A percentile compares a stretch with the other conserved stretches of the same genome.
These are phyloP conservation scores for Pleurotus pulmonarius DNA, from an alignment of 768 basidiomycete species.

Conservation along the genomic window DNA sequence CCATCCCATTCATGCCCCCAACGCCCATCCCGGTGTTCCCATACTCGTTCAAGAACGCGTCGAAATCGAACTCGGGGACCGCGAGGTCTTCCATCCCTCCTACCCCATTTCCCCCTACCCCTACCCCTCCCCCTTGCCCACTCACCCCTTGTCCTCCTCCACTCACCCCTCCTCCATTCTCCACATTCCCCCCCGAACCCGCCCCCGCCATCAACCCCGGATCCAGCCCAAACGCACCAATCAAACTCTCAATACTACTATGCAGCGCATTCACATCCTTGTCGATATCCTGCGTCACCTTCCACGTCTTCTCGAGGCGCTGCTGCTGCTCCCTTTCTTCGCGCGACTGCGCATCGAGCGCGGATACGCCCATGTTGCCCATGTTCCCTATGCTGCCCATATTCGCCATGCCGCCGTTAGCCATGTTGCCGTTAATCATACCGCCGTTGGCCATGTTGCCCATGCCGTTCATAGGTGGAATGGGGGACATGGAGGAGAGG, in stretches of 20 bases:
- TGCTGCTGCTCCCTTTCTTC: slow-evolving; percentile 24
- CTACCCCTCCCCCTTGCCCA: background rate
- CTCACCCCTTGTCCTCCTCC: no score
- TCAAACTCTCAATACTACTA: slow-evolving; percentile 64
- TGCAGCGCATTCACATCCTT: slow-evolving; percentile 71
- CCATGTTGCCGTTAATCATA: no score
- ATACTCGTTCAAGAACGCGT: slow-evolving; percentile 19
- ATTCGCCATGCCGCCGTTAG: no score
- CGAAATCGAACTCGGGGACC: slow-evolving; percentile 17
- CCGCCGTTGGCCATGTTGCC: no score
- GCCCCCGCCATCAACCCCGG: slow-evolving; percentile 25
- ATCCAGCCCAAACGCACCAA: slow-evolving; percentile 68
- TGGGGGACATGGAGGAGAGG: no score
- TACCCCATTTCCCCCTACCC: background rate
- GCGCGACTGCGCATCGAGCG: slow-evolving; percentile 19
- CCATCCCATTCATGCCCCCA: no score
- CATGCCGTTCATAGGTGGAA: no score
- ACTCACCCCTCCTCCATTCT: no score
- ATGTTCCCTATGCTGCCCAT: no score
- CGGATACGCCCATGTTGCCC: slow-evolving; percentile 20
- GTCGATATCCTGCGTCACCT: slow-evolving; percentile 59
- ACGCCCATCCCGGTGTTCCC: background rate
- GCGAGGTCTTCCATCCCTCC: background rate
- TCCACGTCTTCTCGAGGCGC: slow-evolving; percentile 52
- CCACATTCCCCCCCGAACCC: no score